These are phyloP conservation scores for Cladophialophora yegresii DNA, from an alignment of 2,329 filamentous ascomycete genomes.

Conservation along the genomic window DNA sequence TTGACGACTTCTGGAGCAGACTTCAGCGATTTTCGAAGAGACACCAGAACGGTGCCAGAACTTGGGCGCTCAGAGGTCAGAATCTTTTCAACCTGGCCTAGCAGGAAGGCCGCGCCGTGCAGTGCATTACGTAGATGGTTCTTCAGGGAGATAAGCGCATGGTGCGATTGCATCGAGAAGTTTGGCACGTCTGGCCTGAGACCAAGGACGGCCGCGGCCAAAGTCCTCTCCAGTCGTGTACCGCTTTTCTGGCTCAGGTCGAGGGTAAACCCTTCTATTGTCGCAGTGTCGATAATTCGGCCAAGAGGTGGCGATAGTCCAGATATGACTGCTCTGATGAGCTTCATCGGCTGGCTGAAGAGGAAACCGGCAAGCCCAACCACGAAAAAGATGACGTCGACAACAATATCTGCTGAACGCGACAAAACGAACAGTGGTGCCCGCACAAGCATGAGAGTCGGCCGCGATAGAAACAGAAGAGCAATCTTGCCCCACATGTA, in stretches of 20 bases:
- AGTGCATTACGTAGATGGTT: slow-evolving; percentile 43
- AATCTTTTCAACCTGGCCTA: slow-evolving; percentile 41
- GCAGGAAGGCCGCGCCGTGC: neutral
- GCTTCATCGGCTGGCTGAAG: slow-evolving; percentile 44
- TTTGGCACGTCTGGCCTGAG: slow-evolving; percentile 66
- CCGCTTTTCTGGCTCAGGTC: slow-evolving; percentile 34
- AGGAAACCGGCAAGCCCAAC: slow-evolving; percentile 51
- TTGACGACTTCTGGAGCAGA: slow-evolving; percentile 1
- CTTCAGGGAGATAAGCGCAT: slow-evolving; percentile 51
- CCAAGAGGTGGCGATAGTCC: slow-evolving; percentile 30
- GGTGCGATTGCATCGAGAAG: slow-evolving; percentile 75
- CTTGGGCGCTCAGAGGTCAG: slow-evolving; percentile 3
- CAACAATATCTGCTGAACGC: slow-evolving; percentile 72
- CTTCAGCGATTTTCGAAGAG: neutral
- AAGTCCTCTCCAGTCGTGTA: slow-evolving; percentile 32
- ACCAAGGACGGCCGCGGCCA: slow-evolving; percentile 28
- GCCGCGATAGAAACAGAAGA: slow-evolving; percentile 76
- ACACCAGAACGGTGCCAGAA: neutral
- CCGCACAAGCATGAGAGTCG: slow-evolving; percentile 65
- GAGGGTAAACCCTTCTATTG: slow-evolving; percentile 28
- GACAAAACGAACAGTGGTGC: slow-evolving; percentile 73
- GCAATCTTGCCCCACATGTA: slow-evolving; percentile 89
- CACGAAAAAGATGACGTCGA: slow-evolving; percentile 58
- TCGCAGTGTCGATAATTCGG: slow-evolving; percentile 22
- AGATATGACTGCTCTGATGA: slow-evolving; percentile 37